Conservation (phyloP, 2,329 filamentous ascomycete genomes). For the Xylariaceae sp. region DNA sequence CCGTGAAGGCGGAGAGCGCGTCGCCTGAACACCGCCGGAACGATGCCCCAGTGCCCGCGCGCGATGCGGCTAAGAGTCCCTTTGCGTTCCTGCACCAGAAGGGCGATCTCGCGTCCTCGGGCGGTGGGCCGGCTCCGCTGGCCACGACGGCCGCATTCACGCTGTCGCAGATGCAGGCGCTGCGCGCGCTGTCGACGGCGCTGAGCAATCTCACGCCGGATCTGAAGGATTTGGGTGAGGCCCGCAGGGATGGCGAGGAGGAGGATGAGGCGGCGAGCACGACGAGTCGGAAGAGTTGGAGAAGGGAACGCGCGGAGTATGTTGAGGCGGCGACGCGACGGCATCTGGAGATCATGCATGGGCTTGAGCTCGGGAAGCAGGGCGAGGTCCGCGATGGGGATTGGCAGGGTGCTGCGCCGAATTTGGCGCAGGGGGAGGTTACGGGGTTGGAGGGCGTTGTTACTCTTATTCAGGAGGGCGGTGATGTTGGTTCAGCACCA, state of each 20-base stretch:
- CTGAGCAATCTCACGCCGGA: conserved; percentile 63
- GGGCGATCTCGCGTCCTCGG: conserved; percentile 46
- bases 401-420: conserved; percentile 53
- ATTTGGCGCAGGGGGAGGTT: conserved; percentile 48
- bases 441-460: conserved; percentile 52
- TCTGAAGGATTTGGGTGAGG: conserved; percentile 34
- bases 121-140: conserved; percentile 50
- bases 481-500: conserved; percentile 8
- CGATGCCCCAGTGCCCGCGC: too few species aligned
- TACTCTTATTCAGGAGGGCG: conserved; percentile 37
- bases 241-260: conserved; percentile 24
- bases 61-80: conserved; percentile 24
- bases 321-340: conserved; percentile 73
- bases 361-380: conserved; percentile 57
- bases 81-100: conserved; percentile 56
- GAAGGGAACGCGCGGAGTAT: conserved; percentile 71
- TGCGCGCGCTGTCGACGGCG: conserved; percentile 59
- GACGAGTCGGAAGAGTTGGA: conserved; percentile 46
- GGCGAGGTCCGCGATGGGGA: conserved; percentile 62
- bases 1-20: conserved; percentile 27
- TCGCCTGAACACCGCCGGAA: conserved; percentile 7
- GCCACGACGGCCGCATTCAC: conserved; percentile 72
- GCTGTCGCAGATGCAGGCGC: conserved; percentile 73
- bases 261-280: conserved; percentile 26
- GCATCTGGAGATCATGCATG: conserved; percentile 66